phyloP scores from a whole-genome alignment of 495 filamentous ascomycete genomes.

The Penicillium angulare region DNA sequence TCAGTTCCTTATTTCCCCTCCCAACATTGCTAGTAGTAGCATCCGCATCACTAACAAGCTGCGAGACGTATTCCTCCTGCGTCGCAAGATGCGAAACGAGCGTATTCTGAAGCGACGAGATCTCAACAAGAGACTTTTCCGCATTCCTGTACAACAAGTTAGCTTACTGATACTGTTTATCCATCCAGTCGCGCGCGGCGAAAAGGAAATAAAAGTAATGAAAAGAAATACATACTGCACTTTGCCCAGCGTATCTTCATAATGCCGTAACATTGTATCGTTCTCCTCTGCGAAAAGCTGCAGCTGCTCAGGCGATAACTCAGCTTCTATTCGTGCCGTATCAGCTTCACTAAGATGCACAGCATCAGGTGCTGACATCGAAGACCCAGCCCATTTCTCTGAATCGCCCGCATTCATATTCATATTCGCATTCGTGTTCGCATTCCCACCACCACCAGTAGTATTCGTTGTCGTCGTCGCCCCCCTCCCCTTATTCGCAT shows the following conservation, averaged over 20 bases:
- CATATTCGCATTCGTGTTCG: not conserved
- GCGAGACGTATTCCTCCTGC: slow-evolving; percentile 83
- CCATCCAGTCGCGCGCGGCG: too few species aligned
- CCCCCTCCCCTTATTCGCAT: not conserved
- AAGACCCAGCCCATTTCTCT: not conserved
- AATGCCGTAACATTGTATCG: slow-evolving; percentile 85
- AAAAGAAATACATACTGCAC: slow-evolving; percentile 66
- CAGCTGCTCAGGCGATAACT: slow-evolving; percentile 76
- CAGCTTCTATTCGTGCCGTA: slow-evolving; percentile 51
- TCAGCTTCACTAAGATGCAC: slow-evolving; percentile 40
- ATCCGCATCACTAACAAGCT: slow-evolving; percentile 81
- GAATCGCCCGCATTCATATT: too few species aligned
- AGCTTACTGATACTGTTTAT: too few species aligned
- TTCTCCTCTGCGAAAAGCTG: slow-evolving; percentile 96
- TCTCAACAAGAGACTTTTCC: slow-evolving; percentile 88
- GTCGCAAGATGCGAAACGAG: slow-evolving; percentile 79
- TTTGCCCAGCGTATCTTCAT: slow-evolving; percentile 87
- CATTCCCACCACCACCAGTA: slow-evolving; percentile 7
- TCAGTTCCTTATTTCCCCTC: slow-evolving; percentile 86
- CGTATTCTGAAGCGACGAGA: slow-evolving; percentile 86
- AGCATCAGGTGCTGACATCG: slow-evolving; percentile 14
- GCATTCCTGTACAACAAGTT: slow-evolving; percentile 59
- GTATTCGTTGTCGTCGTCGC: not conserved
- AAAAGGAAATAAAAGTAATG: not conserved
- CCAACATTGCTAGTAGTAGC: slow-evolving; percentile 82